Conservation (phyloP, 352 stramenopile genomes). For the Phytophthora tentaculata region DNA sequence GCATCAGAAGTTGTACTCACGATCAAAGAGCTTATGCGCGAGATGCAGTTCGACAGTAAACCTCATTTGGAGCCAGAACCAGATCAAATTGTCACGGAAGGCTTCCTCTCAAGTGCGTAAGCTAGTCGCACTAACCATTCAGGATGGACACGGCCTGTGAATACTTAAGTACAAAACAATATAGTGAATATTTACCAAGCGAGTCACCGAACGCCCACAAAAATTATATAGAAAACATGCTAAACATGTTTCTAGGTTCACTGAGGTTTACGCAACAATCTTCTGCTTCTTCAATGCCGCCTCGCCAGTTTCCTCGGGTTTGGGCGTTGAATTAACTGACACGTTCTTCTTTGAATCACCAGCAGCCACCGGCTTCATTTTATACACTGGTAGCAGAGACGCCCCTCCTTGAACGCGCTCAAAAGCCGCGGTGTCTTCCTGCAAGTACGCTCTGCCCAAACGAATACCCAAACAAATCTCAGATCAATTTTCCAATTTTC, state of each 20-base stretch:
- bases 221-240: constrained; percentile 1
- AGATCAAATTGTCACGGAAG: constrained; percentile 32
- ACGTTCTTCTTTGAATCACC: constrained; percentile 27
- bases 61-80: constrained; percentile 30
- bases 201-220: no score
- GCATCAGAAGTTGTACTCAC: constrained; percentile 46
- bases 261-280: constrained; percentile 22
- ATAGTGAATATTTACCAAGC: constrained; percentile 13
- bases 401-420: constrained; percentile 29
- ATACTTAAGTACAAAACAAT: constrained; percentile 30
- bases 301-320: constrained; percentile 28
- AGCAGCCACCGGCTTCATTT: constrained; percentile 34
- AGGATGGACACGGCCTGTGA: constrained; percentile 14
- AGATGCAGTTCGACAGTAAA: constrained; percentile 26
- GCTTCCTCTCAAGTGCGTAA: constrained; percentile 35
- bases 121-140: neutral
- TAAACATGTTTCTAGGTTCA: constrained; percentile 1
- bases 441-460: constrained; percentile 41
- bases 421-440: constrained; percentile 44
- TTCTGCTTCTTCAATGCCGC: constrained; percentile 52
- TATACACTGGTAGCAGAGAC: constrained; percentile 34
- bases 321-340: constrained; percentile 10
- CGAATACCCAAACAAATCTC: neutral
- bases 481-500: constrained; percentile 1
- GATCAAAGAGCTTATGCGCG: constrained; percentile 43